These are phyloP conservation scores for Myxozyma melibiosi DNA, from an alignment of 805 yeast species.

Conservation along the genomic window DNA sequence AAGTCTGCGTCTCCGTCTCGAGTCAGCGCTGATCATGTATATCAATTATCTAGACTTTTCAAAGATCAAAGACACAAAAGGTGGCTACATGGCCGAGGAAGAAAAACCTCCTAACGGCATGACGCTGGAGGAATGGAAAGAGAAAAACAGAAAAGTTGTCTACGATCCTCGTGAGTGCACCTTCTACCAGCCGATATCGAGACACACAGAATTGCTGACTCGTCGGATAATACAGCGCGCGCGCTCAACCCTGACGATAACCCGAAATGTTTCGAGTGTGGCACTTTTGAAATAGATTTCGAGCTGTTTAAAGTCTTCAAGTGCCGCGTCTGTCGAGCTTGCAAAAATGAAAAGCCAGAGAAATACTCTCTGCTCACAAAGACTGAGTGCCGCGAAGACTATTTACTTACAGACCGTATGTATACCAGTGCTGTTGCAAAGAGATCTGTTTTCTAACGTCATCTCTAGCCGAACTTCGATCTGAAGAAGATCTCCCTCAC, in stretches of 20 bases:
- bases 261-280: conserved; percentile 83
- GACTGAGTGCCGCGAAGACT: conserved; percentile 93
- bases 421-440: background rate
- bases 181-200: background rate
- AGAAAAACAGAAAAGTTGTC: conserved; percentile 47
- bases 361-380: conserved; percentile 89
- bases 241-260: conserved; percentile 72
- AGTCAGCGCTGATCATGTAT: background rate
- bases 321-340: conserved; percentile 75
- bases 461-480: conserved; percentile 66
- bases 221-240: conserved; percentile 51
- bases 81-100: conserved; percentile 72
- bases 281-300: conserved; percentile 70
- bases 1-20: background rate
- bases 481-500: conserved; percentile 65
- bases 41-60: conserved; percentile 73
- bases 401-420: conserved; percentile 76
- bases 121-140: conserved; percentile 58
- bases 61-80: conserved; percentile 83
- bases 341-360: conserved; percentile 74
- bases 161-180: conserved; percentile 27
- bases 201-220: background rate
- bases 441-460: background rate
- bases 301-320: conserved; percentile 68
- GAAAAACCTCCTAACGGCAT: conserved; percentile 39